Conservation (phyloP, 495 filamentous ascomycete species). For the Hypoxylon lienhwacheense region DNA sequence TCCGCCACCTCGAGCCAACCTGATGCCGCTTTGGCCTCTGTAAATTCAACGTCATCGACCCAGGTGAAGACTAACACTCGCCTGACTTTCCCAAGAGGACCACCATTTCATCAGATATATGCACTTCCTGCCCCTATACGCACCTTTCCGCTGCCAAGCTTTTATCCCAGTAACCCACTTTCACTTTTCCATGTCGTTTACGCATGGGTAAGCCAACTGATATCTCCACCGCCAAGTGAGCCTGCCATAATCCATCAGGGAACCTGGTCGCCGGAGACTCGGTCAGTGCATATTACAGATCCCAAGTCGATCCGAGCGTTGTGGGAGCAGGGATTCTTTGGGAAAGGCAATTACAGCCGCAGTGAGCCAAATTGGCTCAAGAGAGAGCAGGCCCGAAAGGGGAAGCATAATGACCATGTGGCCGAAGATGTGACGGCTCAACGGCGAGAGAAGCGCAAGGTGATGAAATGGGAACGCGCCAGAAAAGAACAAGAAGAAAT, state of each 20-base stretch:
- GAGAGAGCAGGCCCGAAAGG: conserved; percentile 71
- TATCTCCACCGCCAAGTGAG: conserved; percentile 68
- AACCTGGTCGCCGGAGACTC: conserved; percentile 74
- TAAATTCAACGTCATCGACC: conserved; percentile 18
- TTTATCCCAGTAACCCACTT: conserved; percentile 91
- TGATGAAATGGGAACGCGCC: conserved; percentile 89
- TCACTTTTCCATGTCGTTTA: conserved; percentile 79
- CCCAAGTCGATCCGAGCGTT: conserved; percentile 70
- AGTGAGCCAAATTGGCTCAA: conserved; percentile 94
- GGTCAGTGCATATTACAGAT: conserved; percentile 84
- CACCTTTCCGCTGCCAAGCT: conserved; percentile 76
- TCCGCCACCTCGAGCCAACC: conserved; percentile 20
- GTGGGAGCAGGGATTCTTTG: conserved; percentile 96
- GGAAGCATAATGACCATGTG: conserved; percentile 54
- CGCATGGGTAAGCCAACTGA: conserved; percentile 70
- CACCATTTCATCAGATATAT: conserved; percentile 70
- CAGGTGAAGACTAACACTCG: conserved; percentile 20
- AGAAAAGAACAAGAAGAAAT: conserved; percentile 77
- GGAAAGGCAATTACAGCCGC: conserved; percentile 87
- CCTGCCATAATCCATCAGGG: conserved; percentile 66
- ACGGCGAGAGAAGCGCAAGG: conserved; percentile 75
- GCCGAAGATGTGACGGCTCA: conserved; percentile 78
- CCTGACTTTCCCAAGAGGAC: conserved; percentile 30
- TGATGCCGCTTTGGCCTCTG: conserved; percentile 9
- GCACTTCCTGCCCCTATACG: conserved; percentile 75